Evolutionary conservation across 495 filamentous ascomycete species (phyloP).

Genomic region (Podospora australis): DNA sequence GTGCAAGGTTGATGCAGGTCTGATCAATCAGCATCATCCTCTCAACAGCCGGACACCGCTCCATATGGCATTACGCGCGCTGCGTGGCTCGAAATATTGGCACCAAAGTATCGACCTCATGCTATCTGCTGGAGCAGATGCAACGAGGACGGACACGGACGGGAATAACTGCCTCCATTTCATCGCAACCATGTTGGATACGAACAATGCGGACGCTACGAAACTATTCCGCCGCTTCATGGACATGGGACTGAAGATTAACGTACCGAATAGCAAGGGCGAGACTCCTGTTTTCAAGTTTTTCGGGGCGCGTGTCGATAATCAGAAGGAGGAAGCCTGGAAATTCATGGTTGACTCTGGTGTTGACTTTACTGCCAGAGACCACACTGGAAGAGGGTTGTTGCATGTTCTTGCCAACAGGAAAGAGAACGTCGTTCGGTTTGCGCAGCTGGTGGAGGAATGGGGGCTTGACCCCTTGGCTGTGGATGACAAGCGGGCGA

Average conservation of each 20-base stretch:
- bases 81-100: neutral
- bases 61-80: slow-evolving; percentile 10
- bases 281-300: slow-evolving; percentile 29
- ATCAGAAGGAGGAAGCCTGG: neutral
- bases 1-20: neutral
- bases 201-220: slow-evolving; percentile 3
- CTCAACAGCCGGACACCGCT: slow-evolving; percentile 7
- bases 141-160: slow-evolving; percentile 6
- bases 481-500: slow-evolving; percentile 23
- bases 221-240: slow-evolving; percentile 17
- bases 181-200: neutral
- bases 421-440: slow-evolving; percentile 8
- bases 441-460: slow-evolving; percentile 15
- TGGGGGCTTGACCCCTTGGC: slow-evolving; percentile 26
- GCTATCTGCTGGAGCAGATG: slow-evolving; percentile 17
- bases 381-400: slow-evolving; percentile 7
- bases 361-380: slow-evolving; percentile 8
- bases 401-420: slow-evolving; percentile 16
- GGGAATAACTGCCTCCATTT: slow-evolving; percentile 27
- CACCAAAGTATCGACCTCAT: slow-evolving; percentile 2
- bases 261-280: slow-evolving; percentile 23
- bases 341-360: slow-evolving; percentile 4
- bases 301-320: neutral
- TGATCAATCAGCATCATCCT: slow-evolving; percentile 12
- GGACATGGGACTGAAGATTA: slow-evolving; percentile 21